Evolutionary conservation across 768 basidiomycete genomes (phyloP), one percentile per base, ranked within the genome.

Genomic region (Scleroderma bovista): DNA sequence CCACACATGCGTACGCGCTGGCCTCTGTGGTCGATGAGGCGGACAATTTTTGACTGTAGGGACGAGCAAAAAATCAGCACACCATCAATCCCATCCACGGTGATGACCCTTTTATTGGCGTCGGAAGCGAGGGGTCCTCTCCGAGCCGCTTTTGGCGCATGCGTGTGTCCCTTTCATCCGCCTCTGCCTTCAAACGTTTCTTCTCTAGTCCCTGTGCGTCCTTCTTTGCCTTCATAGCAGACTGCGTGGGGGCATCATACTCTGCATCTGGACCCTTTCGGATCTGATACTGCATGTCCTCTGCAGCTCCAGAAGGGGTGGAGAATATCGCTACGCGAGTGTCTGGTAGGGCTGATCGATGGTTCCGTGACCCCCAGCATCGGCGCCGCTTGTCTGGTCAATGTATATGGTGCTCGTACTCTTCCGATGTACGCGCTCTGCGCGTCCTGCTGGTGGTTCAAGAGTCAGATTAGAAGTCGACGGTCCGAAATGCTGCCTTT

Each of bases 191-290:
- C 69, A 87, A 83, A 52, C 78, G 76, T 69, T 96, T 97, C 73
- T 93, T 94, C 69, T 90, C 84, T 44, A 95, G 77, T 8, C 83
- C 85, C 53, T 90, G 86, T 0, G 90, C 85, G 24, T 77, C 81
- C 69, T 96, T 98, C 70, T 88, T 89, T 5, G 90, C 97, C 74
- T 99, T 99, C 52, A 91, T 65, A 8, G 89, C 83, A 7, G 87
- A 86, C 52, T 87, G 82, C 1, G 89, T 87, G 13, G 93, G 86
- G 48, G 86, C 84, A 51, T 85, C 84, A 65, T 84, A 98, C 51
- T 79, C 75, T 36, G 68, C 72, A 8, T 71, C 69, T 34, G 68
- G 56, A 50, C 82, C 76, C 65, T 92, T 90, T 56, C 91, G 80
- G 54, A 85, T 78, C 57, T 87, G 72, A 59, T 85, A 78, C 17